These are phyloP conservation scores for Aureobasidium sp. DNA, from an alignment of 2,329 filamentous ascomycete species.

Conservation along the genomic window DNA sequence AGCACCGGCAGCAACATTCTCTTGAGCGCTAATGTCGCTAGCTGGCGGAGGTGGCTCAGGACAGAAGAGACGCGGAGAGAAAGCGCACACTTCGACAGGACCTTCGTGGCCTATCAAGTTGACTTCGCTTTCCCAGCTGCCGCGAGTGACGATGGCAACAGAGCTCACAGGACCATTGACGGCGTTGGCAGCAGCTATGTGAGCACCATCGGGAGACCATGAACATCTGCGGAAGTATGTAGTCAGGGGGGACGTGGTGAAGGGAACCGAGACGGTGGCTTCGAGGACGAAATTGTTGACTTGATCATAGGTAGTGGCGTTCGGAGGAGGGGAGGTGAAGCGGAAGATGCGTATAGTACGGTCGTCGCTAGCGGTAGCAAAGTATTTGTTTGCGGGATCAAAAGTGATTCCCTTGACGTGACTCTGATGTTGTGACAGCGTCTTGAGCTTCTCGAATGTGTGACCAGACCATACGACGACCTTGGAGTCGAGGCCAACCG, in stretches of 20 bases:
- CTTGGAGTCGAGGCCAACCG: conserved; percentile 94
- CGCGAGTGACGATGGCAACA: conserved; percentile 88
- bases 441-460: conserved; percentile 97
- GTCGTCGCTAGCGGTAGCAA: conserved; percentile 95
- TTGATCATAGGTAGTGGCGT: conserved; percentile 89
- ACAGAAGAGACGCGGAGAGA: conserved; percentile 84
- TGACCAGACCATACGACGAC: conserved; percentile 97
- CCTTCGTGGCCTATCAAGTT: conserved; percentile 96
- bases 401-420: conserved; percentile 99
- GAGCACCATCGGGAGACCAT: conserved; percentile 95
- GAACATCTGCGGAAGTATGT: conserved; percentile 96
- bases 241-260: conserved; percentile 83
- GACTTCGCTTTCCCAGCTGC: conserved; percentile 91
- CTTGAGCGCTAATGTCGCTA: conserved; percentile 38
- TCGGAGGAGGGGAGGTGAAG: conserved; percentile 83
- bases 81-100: conserved; percentile 93
- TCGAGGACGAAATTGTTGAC: conserved; percentile 95
- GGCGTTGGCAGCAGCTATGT: conserved; percentile 93
- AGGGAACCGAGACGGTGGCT: conserved; percentile 80
- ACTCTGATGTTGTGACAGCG: conserved; percentile 83
- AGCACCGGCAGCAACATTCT: conserved; percentile 33
- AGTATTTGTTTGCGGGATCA: conserved; percentile 98
- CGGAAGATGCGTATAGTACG: conserved; percentile 94
- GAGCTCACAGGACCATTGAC: conserved; percentile 97
- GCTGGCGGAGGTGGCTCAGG: conserved; percentile 53